Evolutionary conservation across 768 basidiomycete species (phyloP).

Genomic region (Lactarius akahatsu): DNA sequence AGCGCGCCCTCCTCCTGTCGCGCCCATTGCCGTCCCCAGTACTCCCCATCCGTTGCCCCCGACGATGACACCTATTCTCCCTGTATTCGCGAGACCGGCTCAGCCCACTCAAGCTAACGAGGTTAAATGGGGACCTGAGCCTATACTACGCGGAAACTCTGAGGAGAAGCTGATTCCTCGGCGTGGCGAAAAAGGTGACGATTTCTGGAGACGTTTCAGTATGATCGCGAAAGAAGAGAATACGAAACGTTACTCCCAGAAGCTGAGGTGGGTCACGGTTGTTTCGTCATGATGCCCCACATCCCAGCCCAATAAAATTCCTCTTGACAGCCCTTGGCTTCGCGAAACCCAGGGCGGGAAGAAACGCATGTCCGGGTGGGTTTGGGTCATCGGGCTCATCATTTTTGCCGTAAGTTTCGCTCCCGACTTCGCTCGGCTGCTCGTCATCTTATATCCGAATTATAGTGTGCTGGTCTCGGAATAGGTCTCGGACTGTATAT

Average conservation of each 20-base stretch:
- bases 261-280: conserved; percentile 42
- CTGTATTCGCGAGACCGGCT: conserved; percentile 69
- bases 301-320: neutral
- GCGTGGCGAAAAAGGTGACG: conserved; percentile 73
- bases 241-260: conserved; percentile 40
- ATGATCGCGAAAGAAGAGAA: conserved; percentile 74
- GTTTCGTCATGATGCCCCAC: neutral
- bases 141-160: conserved; percentile 65
- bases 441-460: neutral
- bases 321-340: conserved; percentile 58
- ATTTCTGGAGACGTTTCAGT: conserved; percentile 85
- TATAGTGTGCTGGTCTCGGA: conserved; percentile 51
- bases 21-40: conserved; percentile 44
- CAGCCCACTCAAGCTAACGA: conserved; percentile 40
- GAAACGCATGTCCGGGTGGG: conserved; percentile 58
- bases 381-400: conserved; percentile 65
- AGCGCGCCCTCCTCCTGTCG: conserved; percentile 35
- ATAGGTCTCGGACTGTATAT: conserved; percentile 61
- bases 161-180: conserved; percentile 68
- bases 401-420: conserved; percentile 51
- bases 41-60: conserved; percentile 74
- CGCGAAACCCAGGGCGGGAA: conserved; percentile 56
- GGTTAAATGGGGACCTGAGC: conserved; percentile 38
- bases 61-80: conserved; percentile 75
- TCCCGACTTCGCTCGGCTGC: neutral